Evolutionary conservation across 179 eudicot genomes (phyloP).

Genomic region (Actinidia chinensis): DNA sequence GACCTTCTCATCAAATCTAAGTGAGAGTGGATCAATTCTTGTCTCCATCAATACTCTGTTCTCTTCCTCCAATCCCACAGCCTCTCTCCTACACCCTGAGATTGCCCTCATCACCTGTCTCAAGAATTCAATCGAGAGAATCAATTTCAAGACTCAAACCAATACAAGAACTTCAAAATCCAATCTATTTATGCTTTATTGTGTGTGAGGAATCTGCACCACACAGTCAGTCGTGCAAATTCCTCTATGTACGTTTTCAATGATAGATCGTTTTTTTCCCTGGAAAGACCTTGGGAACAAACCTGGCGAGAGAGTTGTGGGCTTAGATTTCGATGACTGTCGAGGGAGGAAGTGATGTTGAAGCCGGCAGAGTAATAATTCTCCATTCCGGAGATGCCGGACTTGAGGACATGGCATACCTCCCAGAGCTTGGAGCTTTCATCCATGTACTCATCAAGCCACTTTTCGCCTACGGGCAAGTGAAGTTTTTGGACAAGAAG

Average conservation of each 20-base stretch:
- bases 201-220: neutral
- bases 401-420: slow-evolving; percentile 67
- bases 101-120: slow-evolving; percentile 65
- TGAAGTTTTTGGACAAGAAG: slow-evolving; percentile 86
- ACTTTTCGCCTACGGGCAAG: slow-evolving; percentile 82
- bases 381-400: slow-evolving; percentile 67
- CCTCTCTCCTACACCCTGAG: slow-evolving; percentile 69
- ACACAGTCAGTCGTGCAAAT: neutral
- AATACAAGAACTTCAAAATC: neutral
- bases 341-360: slow-evolving; percentile 60
- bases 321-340: slow-evolving; percentile 46
- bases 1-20: slow-evolving; percentile 64
- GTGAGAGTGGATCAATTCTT: slow-evolving; percentile 60
- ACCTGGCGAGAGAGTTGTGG: slow-evolving; percentile 75
- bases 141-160: neutral
- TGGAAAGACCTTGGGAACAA: neutral
- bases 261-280: neutral
- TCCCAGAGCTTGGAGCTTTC: slow-evolving; percentile 93
- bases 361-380: slow-evolving; percentile 66
- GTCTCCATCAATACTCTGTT: slow-evolving; percentile 76
- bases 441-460: slow-evolving; percentile 96
- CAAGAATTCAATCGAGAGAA: slow-evolving; percentile 12
- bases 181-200: neutral
- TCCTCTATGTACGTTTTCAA: neutral
- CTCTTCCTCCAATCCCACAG: slow-evolving; percentile 76